phyloP scores from a whole-genome alignment of 202 grass and related monocot genomes.

The Schoenoplectus triqueter region DNA sequence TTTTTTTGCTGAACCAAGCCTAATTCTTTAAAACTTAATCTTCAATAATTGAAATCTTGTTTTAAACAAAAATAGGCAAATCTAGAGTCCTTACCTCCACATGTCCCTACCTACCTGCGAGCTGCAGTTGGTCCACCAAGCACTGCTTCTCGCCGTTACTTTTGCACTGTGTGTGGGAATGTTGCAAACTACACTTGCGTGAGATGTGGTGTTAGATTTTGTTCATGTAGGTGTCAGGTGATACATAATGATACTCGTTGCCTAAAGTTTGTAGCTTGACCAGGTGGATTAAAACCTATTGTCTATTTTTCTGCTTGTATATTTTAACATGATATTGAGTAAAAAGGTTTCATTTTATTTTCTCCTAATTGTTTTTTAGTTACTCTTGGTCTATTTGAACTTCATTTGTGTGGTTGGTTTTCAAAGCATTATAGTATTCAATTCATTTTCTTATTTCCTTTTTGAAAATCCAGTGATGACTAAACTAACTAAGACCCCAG shows the following conservation, averaged over 20 bases:
- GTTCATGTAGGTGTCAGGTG: constrained; percentile 81
- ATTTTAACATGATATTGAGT: constrained; percentile 19
- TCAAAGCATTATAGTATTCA: not conserved
- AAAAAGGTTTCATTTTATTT: not conserved
- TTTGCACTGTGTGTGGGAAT: constrained; percentile 79
- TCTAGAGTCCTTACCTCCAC: constrained; percentile 66
- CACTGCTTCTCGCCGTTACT: constrained; percentile 65
- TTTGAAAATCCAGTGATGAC: not conserved
- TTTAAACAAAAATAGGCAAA: constrained; percentile 60
- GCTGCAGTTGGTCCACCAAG: constrained; percentile 67
- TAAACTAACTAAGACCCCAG: not conserved
- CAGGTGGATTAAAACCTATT: not conserved
- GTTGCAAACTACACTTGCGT: constrained; percentile 67
- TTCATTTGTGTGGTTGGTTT: not conserved
- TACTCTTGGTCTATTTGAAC: not conserved
- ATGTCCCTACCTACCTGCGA: constrained; percentile 75
- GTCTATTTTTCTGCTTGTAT: not conserved
- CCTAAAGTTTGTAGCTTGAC: constrained; percentile 85
- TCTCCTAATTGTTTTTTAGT: not conserved
- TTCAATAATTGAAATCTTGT: not conserved
- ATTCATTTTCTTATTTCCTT: not conserved
- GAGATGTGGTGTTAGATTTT: constrained; percentile 83
- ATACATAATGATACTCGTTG: constrained; percentile 88
- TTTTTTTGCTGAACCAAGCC: not conserved
- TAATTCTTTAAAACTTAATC: not conserved